Evolutionary conservation across 1,139 yeast species (phyloP).

Genomic region (Blastobotrys buckinghamii): DNA sequence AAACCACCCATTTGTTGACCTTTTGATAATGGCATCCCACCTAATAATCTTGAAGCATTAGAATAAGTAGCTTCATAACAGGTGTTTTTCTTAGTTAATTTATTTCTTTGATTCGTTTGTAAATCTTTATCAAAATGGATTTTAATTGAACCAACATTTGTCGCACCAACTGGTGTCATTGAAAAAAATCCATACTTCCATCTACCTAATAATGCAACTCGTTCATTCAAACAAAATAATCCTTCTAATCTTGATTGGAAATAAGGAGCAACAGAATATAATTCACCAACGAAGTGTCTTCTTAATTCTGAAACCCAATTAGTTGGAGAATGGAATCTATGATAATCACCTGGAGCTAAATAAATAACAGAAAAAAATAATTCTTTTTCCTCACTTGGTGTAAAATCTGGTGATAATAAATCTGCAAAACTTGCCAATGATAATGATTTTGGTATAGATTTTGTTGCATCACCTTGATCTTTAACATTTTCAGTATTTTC

Average conservation of each 20-base stretch:
- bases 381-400: slow-evolving; percentile 42
- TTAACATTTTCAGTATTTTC: slow-evolving; percentile 26
- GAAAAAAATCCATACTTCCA: slow-evolving; percentile 98
- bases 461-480: slow-evolving; percentile 33
- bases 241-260: slow-evolving; percentile 85
- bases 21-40: slow-evolving; percentile 82
- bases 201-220: slow-evolving; percentile 90
- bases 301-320: slow-evolving; percentile 94
- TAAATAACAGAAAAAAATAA: slow-evolving; percentile 88
- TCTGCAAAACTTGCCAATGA: slow-evolving; percentile 16
- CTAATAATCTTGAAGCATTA: slow-evolving; percentile 69
- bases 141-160: slow-evolving; percentile 93
- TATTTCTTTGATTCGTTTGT: slow-evolving; percentile 53
- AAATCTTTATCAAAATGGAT: slow-evolving; percentile 89
- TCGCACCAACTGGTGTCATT: slow-evolving; percentile 99
- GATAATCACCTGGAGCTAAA: slow-evolving; percentile 97
- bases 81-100: slow-evolving; percentile 56
- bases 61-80: slow-evolving; percentile 94
- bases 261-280: slow-evolving; percentile 94
- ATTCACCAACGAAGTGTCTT: slow-evolving; percentile 93
- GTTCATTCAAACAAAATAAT: slow-evolving; percentile 84
- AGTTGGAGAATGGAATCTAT: slow-evolving; percentile 92
- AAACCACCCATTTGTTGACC: slow-evolving; percentile 98
- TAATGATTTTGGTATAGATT: slow-evolving; percentile 21
- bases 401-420: slow-evolving; percentile 25